Base-by-base conservation (phyloP, 805 yeast species). In the Saccharomycopsis synnaedendra region DNA sequence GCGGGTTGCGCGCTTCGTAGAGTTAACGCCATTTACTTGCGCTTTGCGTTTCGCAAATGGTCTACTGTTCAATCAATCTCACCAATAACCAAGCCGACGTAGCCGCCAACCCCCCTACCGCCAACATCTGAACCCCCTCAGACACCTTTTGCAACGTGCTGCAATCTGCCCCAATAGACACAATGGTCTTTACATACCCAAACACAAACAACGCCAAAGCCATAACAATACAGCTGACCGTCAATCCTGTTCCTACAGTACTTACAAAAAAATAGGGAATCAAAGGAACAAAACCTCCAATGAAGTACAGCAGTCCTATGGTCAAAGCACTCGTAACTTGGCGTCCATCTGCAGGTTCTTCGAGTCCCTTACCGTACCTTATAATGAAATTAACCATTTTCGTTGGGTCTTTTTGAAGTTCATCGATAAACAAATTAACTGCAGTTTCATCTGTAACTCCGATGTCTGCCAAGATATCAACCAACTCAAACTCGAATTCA, bases 101-200 rank as follows among this genome's bases (percentile, higher is more conserved):
- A 4, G 98, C 97, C 28, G 98, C 97, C 33, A 84, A 68, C n/a
- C 97, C 94, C 38, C 98, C 98, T 44, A 86, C 89, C n/a, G 82
- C 65, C 46, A 87, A 80, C 97, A 93, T 90, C 66, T 87, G 94
- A 19, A 82, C 49, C 41, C 97, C 97, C 64, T 89, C 96, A 45
- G 70, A 66, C 3, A 82, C 66, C 59, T 82, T 82, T 54, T 75
- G 77, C 53, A 61, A 57, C 1, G 61, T 58, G n/a, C 85, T 73
- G 56, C 85, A 76, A 52, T 80, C 88, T 29, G 76, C 78, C 47
- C 94, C 95, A 69, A 89, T 78, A 3, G 97, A 83, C 45, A 88
- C 76, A 40, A 82, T 66, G 10, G 97, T 87, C 69, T 90, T 90
- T 46, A 80, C 65, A 60, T 75, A 85, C 29, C 98, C 98, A 63